Conservation (phyloP, 768 basidiomycete species). For the Leccinum rimulosum region DNA sequence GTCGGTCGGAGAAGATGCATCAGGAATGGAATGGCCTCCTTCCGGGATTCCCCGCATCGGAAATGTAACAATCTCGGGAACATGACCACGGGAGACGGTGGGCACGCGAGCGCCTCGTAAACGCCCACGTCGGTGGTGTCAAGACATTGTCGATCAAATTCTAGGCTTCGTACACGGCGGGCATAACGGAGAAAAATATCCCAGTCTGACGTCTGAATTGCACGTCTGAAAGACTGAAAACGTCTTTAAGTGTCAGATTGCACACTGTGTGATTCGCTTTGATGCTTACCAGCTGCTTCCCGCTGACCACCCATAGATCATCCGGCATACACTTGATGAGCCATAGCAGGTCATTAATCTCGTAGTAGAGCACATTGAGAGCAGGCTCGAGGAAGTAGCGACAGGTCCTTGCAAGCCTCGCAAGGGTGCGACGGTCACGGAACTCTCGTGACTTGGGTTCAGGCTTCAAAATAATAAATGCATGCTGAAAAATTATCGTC, state of each 20-base stretch:
- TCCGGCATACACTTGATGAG: slow-evolving; percentile 32
- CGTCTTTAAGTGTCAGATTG: slow-evolving; percentile 6
- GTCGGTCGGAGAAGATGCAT: slow-evolving; percentile 25
- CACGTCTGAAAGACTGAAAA: slow-evolving; percentile 23
- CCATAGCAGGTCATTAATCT: slow-evolving; percentile 31
- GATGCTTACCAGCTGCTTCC: slow-evolving; percentile 28
- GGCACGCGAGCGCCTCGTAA: slow-evolving; percentile 16
- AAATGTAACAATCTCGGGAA: slow-evolving; percentile 29
- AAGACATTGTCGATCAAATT: slow-evolving; percentile 28
- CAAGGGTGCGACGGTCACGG: slow-evolving; percentile 31
- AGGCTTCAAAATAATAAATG: slow-evolving; percentile 26
- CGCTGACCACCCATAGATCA: slow-evolving; percentile 33
- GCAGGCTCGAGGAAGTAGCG: slow-evolving; percentile 33
- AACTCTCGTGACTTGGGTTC: slow-evolving; percentile 28
- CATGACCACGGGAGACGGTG: slow-evolving; percentile 15
- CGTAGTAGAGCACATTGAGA: slow-evolving; percentile 31
- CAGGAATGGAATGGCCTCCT: slow-evolving; percentile 25
- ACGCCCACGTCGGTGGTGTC: slow-evolving; percentile 23
- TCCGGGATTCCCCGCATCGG: slow-evolving; percentile 26
- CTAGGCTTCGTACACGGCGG: slow-evolving; percentile 30
- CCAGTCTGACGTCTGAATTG: slow-evolving; percentile 26
- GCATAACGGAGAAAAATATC: slow-evolving; percentile 28
- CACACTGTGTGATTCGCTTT: background rate
- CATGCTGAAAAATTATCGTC: slow-evolving; percentile 31
- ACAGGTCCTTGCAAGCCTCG: slow-evolving; percentile 31